Evolutionary conservation across 768 basidiomycete species (phyloP), one percentile per base, ranked within the genome.

Genomic region (Hypholoma fasciculare): DNA sequence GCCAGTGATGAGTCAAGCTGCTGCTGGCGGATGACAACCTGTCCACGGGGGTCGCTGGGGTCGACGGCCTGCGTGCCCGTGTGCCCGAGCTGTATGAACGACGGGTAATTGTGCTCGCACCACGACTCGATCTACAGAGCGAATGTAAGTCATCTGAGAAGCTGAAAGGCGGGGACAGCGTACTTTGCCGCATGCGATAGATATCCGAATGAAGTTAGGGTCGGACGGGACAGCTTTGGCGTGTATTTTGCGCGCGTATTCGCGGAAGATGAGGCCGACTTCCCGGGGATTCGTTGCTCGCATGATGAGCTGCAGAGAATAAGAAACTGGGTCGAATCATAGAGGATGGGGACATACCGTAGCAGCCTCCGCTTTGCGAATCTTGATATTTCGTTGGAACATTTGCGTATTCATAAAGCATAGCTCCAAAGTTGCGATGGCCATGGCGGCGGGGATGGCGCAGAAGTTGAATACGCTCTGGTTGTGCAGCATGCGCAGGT

Each of bases 401-500:
- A 98, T 90, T 7, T 76, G 77, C 7, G 84, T 83, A 74, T 98
- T 98, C 92, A 93, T 95, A 76, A 95, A 98, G 72, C 94, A 96
- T 47, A 92, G 72, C 50, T 88, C 84, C 19, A 99, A 81, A 7
- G 96, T 98, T 9, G 96, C 96, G 62, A 99, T 89, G 0, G 96
- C 95, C 96, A 98, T 98, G 12, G 88, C 83, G 16, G 88, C 91
- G 6, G 96, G 96, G 58, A 98, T 91, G 0, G 96, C 94, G 64
- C 92, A 94, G 74, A 98, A 98, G 69, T 92, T 92, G 81, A 98
- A 98, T 17, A 97, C 87, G 56, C 82, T 90, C 75, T 98, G 96
- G 74, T 92, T 96, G 71, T 84, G 89, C 67, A 98, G 77, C 46
- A 97, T 72, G 40, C 83, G 79, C 62, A 98, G 82, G 72, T 98